phyloP scores from a whole-genome alignment of 2,329 filamentous ascomycete genomes.

The Colletotrichum acutatum region DNA sequence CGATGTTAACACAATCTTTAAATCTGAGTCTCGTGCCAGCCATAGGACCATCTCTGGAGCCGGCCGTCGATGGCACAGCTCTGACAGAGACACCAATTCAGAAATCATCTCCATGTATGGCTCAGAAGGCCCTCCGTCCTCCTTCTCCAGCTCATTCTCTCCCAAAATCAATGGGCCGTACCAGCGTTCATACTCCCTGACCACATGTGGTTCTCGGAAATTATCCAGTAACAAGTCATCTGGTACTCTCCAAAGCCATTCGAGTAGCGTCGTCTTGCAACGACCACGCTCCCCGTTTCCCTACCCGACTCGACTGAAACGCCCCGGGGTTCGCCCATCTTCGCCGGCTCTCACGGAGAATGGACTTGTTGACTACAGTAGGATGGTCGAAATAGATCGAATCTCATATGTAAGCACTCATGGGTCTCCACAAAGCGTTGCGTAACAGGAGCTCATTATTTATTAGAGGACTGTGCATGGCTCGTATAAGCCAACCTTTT shows the following conservation, averaged over 20 bases:
- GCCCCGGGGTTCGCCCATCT: constrained; percentile 60
- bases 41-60: constrained; percentile 49
- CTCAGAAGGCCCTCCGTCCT: constrained; percentile 57
- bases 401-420: constrained; percentile 54
- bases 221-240: constrained; percentile 60
- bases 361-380: constrained; percentile 60
- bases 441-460: constrained; percentile 11
- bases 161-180: constrained; percentile 55
- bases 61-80: constrained; percentile 57
- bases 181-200: constrained; percentile 66
- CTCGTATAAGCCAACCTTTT: constrained; percentile 52
- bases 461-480: constrained; percentile 58
- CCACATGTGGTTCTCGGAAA: constrained; percentile 58
- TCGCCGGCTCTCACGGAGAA: constrained; percentile 62
- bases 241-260: constrained; percentile 59
- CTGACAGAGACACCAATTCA: constrained; percentile 62
- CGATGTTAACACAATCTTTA: constrained; percentile 42
- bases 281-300: constrained; percentile 69
- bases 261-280: constrained; percentile 54
- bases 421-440: background rate
- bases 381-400: constrained; percentile 62
- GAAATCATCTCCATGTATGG: constrained; percentile 68
- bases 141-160: constrained; percentile 54
- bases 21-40: constrained; percentile 43
- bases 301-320: constrained; percentile 67